phyloP scores from a whole-genome alignment of 306 rosid species.

The Pachyrhizus erosus region DNA sequence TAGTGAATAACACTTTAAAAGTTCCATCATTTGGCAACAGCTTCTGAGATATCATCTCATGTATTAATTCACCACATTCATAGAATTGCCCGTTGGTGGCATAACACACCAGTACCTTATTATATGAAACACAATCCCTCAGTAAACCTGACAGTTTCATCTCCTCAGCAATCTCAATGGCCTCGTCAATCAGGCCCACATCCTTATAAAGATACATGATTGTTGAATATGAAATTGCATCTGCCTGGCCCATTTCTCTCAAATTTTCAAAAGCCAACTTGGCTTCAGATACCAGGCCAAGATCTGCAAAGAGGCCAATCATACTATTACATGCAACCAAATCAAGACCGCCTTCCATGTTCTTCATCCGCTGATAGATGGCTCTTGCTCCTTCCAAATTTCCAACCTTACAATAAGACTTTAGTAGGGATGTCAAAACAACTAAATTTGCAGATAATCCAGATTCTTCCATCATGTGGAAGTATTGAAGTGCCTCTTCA shows the following conservation, averaged over 20 bases:
- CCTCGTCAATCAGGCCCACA: slow-evolving; percentile 72
- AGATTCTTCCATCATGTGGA: slow-evolving; percentile 67
- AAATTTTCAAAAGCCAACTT: slow-evolving; percentile 64
- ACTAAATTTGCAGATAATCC: slow-evolving; percentile 71
- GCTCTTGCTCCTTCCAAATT: slow-evolving; percentile 68
- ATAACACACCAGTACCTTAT: slow-evolving; percentile 75
- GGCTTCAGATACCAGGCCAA: slow-evolving; percentile 85
- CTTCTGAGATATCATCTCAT: slow-evolving; percentile 77
- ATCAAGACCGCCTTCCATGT: slow-evolving; percentile 71
- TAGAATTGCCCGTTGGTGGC: slow-evolving; percentile 66
- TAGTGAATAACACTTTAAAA: slow-evolving; percentile 65
- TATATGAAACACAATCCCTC: slow-evolving; percentile 74
- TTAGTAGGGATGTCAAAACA: slow-evolving; percentile 74
- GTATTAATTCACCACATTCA: slow-evolving; percentile 77
- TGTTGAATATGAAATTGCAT: slow-evolving; percentile 69
- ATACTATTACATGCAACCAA: slow-evolving; percentile 77
- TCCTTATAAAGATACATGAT: slow-evolving; percentile 83
- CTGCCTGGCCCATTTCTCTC: slow-evolving; percentile 63
- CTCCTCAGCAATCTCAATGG: slow-evolving; percentile 83
- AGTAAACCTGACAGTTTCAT: slow-evolving; percentile 79
- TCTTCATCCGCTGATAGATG: slow-evolving; percentile 65
- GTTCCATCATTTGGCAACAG: slow-evolving; percentile 72
- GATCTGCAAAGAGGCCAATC: slow-evolving; percentile 74
- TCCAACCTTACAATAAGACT: slow-evolving; percentile 77
- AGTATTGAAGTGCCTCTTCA: slow-evolving; percentile 72